These are phyloP conservation scores for Protomyces gravidus DNA, from an alignment of 1,139 yeast genomes.

Conservation along the genomic window DNA sequence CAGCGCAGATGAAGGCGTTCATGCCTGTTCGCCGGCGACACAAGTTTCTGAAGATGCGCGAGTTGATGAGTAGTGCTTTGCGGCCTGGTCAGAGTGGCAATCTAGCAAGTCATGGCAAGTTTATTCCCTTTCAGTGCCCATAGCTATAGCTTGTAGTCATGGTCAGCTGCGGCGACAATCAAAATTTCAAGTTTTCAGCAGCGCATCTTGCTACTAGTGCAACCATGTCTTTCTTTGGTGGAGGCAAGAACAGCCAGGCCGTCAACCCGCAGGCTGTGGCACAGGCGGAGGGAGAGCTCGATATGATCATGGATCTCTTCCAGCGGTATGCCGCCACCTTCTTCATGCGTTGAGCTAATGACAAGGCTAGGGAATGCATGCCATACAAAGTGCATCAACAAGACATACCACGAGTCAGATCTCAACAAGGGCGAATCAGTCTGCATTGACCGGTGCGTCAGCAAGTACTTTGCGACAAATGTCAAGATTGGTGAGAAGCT, in stretches of 20 bases:
- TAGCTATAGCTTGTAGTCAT: no score
- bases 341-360: background rate
- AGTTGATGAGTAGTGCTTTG: constrained; percentile 36
- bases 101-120: background rate
- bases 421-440: constrained; percentile 78
- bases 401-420: constrained; percentile 67
- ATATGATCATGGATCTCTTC: constrained; percentile 31
- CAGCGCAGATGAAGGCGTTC: constrained; percentile 47
- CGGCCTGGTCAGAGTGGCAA: constrained; percentile 1
- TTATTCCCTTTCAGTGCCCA: background rate
- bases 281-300: constrained; percentile 32
- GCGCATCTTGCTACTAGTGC: background rate
- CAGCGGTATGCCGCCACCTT: constrained; percentile 21
- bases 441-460: constrained; percentile 95
- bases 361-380: constrained; percentile 45
- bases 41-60: constrained; percentile 70
- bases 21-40: constrained; percentile 69
- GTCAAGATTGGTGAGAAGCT: constrained; percentile 68
- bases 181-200: no score
- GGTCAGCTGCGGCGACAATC: no score
- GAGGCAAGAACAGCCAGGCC: constrained; percentile 24
- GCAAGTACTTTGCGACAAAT: constrained; percentile 93
- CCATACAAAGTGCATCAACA: constrained; percentile 75
- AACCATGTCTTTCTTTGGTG: constrained; percentile 27
- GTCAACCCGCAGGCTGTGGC: constrained; percentile 33